Conservation (phyloP, 2,329 filamentous ascomycete genomes). For the Botrytis squamosa region DNA sequence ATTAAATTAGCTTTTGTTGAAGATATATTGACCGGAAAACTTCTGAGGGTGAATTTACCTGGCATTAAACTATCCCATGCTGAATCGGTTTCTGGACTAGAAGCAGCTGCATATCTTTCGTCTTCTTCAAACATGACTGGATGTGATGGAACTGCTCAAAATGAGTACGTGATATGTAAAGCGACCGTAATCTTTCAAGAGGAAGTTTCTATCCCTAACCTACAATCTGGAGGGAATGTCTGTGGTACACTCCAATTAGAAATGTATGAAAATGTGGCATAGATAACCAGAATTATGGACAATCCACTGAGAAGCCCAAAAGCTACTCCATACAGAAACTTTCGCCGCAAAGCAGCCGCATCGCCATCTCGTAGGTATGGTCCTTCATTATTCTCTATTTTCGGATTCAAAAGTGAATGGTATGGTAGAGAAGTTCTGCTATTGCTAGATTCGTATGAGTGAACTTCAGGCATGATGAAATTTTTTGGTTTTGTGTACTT, state of each 20-base stretch:
- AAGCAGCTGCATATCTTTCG: background rate
- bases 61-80: conserved; percentile 14
- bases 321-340: background rate
- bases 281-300: background rate
- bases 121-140: background rate
- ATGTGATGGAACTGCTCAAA: background rate
- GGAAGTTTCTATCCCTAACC: background rate
- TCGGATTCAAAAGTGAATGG: background rate
- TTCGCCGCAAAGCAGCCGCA: background rate
- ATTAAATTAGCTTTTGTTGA: background rate
- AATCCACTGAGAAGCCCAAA: background rate
- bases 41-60: background rate
- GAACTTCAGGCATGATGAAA: background rate
- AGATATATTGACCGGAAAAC: background rate
- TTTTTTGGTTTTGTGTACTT: no score
- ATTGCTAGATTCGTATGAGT: background rate
- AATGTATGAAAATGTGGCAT: background rate
- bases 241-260: background rate
- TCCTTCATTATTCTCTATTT: background rate
- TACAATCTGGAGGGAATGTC: background rate
- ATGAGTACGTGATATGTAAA: background rate
- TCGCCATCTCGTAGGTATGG: background rate
- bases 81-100: conserved; percentile 3
- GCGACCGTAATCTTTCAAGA: no score
- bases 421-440: conserved; percentile 1